Evolutionary conservation across 352 stramenopile species (phyloP).

Genomic region (Phytophthora aleatoria): DNA sequence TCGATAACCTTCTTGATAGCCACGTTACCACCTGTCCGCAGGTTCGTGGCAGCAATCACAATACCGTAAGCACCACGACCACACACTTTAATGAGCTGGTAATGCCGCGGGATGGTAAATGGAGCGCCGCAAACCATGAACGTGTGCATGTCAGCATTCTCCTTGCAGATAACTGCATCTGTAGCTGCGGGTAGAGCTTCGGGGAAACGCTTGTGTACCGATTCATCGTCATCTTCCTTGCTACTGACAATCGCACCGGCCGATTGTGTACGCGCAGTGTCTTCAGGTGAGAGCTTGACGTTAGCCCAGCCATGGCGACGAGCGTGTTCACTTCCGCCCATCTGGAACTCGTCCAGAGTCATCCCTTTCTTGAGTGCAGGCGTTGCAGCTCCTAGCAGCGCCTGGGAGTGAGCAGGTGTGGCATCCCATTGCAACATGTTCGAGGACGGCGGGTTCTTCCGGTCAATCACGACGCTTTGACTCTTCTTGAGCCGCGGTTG

Average conservation of each 20-base stretch:
- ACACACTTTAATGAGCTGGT: constrained; percentile 90
- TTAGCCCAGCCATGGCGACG: constrained; percentile 80
- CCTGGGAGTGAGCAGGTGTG: constrained; percentile 36
- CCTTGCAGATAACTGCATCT: constrained; percentile 80
- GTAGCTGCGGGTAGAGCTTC: constrained; percentile 29
- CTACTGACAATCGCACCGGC: constrained; percentile 51
- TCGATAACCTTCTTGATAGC: constrained; percentile 93
- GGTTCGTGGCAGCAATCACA: constrained; percentile 88
- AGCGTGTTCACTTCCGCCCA: constrained; percentile 32
- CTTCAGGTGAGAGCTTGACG: constrained; percentile 78
- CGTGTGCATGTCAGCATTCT: constrained; percentile 88
- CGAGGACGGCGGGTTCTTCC: constrained; percentile 66
- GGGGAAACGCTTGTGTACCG: constrained; percentile 50
- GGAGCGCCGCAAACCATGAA: constrained; percentile 90
- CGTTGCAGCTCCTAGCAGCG: constrained; percentile 44
- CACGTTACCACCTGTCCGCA: constrained; percentile 79
- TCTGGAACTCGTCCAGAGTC: constrained; percentile 47
- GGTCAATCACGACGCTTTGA: constrained; percentile 76
- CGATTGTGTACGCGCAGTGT: constrained; percentile 53
- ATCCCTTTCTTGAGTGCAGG: constrained; percentile 38
- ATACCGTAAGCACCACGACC: constrained; percentile 89
- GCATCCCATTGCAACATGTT: constrained; percentile 82
- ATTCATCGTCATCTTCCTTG: constrained; percentile 35
- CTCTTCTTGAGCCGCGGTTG: constrained; percentile 77
- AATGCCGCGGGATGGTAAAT: constrained; percentile 86